A percentile compares a stretch with the other conserved stretches of the same genome.
Conservation (phyloP, 306 rosid species). For the Ormosia emarginata region DNA sequence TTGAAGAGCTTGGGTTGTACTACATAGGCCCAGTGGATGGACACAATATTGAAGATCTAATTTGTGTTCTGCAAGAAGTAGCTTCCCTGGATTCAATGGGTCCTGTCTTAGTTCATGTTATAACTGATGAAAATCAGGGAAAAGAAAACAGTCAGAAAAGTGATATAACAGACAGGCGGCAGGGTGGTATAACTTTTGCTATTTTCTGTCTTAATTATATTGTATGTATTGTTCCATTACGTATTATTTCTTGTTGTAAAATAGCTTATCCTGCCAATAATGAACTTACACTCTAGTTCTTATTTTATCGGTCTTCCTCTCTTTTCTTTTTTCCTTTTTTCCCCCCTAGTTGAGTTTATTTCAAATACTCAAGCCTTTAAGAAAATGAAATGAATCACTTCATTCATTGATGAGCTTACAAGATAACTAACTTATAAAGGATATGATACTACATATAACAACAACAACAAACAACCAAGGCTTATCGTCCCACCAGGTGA, state of each 20-base stretch:
- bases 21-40: constrained; percentile 98
- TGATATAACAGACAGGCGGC: constrained; percentile 27
- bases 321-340: too few species aligned
- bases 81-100: constrained; percentile 91
- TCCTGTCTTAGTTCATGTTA: constrained; percentile 88
- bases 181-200: constrained; percentile 42
- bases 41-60: constrained; percentile 76
- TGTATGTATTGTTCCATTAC: background rate
- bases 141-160: constrained; percentile 39
- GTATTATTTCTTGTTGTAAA: constrained; percentile 1
- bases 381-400: background rate
- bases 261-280: background rate
- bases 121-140: constrained; percentile 69
- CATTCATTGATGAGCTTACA: background rate
- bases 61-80: constrained; percentile 79
- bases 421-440: background rate
- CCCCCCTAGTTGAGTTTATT: background rate
- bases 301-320: background rate
- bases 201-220: background rate
- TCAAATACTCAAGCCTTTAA: constrained; percentile 11
- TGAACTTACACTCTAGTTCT: background rate
- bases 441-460: background rate
- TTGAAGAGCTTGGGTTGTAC: constrained; percentile 95
- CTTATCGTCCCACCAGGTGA: background rate
- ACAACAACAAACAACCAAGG: background rate